These are phyloP conservation scores for Lipomyces oligophaga DNA, from an alignment of 805 yeast genomes.

Conservation along the genomic window DNA sequence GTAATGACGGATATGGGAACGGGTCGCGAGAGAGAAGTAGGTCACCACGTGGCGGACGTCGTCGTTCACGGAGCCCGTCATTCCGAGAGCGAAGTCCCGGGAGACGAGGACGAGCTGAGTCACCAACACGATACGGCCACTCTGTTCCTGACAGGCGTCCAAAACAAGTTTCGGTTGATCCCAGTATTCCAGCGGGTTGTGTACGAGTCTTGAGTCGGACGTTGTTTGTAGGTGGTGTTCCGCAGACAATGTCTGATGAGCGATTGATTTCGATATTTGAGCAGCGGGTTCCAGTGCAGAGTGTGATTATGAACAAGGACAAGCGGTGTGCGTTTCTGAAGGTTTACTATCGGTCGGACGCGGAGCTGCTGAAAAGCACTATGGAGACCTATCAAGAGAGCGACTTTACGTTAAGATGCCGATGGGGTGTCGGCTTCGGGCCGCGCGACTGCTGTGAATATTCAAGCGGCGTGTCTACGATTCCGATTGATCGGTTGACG, in stretches of 20 bases:
- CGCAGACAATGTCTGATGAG: slow-evolving; percentile 69
- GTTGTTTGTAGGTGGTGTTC: slow-evolving; percentile 90
- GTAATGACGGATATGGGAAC: slow-evolving; percentile 2
- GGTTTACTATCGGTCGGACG: slow-evolving; percentile 86
- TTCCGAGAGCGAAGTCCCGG: slow-evolving; percentile 28
- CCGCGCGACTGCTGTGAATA: slow-evolving; percentile 98
- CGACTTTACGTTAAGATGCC: slow-evolving; percentile 63
- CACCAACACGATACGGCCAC: slow-evolving; percentile 9
- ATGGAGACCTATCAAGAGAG: slow-evolving; percentile 61
- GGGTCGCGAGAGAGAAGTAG: slow-evolving; percentile 24
- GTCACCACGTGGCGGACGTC: slow-evolving; percentile 29
- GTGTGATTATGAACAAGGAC: slow-evolving; percentile 79
- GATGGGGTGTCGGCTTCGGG: slow-evolving; percentile 99
- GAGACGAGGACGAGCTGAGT: slow-evolving; percentile 10
- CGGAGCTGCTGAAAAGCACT: slow-evolving; percentile 71
- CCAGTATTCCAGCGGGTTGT: slow-evolving; percentile 67
- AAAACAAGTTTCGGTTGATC: slow-evolving; percentile 67
- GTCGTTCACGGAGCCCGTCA: slow-evolving; percentile 30
- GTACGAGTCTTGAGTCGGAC: slow-evolving; percentile 86
- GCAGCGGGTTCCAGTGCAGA: slow-evolving; percentile 89
- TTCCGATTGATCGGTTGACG: slow-evolving; percentile 82
- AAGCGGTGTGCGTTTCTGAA: slow-evolving; percentile 96
- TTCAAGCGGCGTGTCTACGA: slow-evolving; percentile 80
- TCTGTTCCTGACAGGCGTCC: slow-evolving; percentile 38
- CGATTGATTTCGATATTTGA: slow-evolving; percentile 66